Conservation (phyloP, 2,329 filamentous ascomycete species). For the Cytospora chrysosperma region DNA sequence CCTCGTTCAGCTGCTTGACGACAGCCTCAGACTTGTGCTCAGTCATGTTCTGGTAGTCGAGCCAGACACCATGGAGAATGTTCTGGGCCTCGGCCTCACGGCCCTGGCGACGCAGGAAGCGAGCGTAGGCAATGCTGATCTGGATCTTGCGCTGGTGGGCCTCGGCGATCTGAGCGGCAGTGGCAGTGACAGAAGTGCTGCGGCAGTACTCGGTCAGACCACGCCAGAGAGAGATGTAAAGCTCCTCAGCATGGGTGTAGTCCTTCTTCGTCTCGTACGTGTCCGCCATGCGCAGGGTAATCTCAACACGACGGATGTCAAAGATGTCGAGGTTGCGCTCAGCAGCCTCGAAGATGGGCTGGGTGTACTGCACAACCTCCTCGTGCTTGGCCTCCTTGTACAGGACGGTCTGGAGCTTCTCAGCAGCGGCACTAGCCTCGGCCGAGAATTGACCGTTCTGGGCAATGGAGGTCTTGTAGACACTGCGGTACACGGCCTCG, state of each 20-base stretch:
- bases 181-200: conserved; percentile 16
- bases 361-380: conserved; percentile 24
- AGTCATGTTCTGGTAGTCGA: conserved; percentile 25
- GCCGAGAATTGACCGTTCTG: conserved; percentile 22
- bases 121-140: conserved; percentile 26
- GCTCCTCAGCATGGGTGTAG: conserved; percentile 26
- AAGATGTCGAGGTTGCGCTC: conserved; percentile 23
- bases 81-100: conserved; percentile 26
- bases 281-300: conserved; percentile 23
- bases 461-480: conserved; percentile 22
- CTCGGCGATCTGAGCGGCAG: conserved; percentile 22
- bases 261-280: conserved; percentile 26
- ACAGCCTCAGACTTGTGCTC: conserved; percentile 24
- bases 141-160: conserved; percentile 27
- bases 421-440: conserved; percentile 21
- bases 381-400: conserved; percentile 23
- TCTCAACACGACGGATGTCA: conserved; percentile 24
- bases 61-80: conserved; percentile 26
- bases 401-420: conserved; percentile 25
- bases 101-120: conserved; percentile 25
- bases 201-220: conserved; percentile 27
- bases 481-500: conserved; percentile 22
- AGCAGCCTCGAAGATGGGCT: conserved; percentile 25
- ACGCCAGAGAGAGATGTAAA: conserved; percentile 29
- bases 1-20: conserved; percentile 25